Base-by-base conservation (phyloP, 257 asterid genomes). In the Jacaranda mimosifolia region DNA sequence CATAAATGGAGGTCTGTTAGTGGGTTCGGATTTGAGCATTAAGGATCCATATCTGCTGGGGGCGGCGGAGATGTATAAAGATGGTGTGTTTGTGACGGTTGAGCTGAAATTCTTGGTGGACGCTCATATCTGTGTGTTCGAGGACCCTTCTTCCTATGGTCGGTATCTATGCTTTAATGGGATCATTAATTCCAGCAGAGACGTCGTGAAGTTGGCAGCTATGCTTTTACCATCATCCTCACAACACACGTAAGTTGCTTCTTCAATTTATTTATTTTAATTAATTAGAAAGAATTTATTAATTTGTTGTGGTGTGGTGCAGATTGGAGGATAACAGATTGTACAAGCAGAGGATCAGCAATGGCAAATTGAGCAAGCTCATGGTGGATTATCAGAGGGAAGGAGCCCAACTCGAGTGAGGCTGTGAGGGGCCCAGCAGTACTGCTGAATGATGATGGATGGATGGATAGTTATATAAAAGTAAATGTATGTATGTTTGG, bases 11-110 rank as follows among this genome's bases (percentile, higher is more conserved):
- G 98, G 98, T 10, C 72, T 96, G 13, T 49, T 93, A 6, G 78
- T 91, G 91, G 80, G 80, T 74, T 90, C 93, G 4, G 89, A 92
- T 56, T 66, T 91, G 69, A 89, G 79, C 45, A 86, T 93, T 45
- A 86, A 89, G 77, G 97, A 91, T 19, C 97, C 99, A 15, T 93
- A 93, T 75, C 75, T 96, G 71, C 83, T 89, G 75, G 99, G 98
- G 17, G 98, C 98, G 0, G 86, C 92, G 3, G 97, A 96, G 71
- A 93, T 96, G 99, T 96, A 83, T 72, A 87, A 87, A 60, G 92
- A 87, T 38, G 99, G 99, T 0, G 89, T 96, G 1, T 86, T 96
- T 21, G 98, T 91, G 26, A 88, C 97, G 4, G 99, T 93, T 0
- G 98, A 96, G 66, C 86, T 91, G 11, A 77, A 88, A 0, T 93